Evolutionary conservation across 208 protist genomes (phyloP).

Genomic region (Wallacemonas sp.): DNA sequence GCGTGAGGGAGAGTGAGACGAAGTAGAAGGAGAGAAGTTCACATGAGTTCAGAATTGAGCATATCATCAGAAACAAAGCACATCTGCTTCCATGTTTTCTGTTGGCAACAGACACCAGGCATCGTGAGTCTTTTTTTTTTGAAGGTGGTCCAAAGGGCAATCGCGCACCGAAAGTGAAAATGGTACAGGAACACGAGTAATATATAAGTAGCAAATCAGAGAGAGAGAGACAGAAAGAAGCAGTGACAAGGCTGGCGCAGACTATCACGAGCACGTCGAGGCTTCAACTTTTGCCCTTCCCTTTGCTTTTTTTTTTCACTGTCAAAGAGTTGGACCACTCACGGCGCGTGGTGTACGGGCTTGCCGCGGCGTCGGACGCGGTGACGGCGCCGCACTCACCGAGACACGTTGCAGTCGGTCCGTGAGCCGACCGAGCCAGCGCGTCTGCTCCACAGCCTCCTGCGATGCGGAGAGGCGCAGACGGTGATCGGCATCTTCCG

Average conservation of each 20-base stretch:
- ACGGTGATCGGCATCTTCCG: background rate
- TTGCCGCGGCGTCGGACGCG: background rate
- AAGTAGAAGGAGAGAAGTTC: too few species aligned
- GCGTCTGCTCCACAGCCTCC: background rate
- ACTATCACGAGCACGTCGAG: too few species aligned
- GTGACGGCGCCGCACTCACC: background rate
- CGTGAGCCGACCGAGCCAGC: background rate
- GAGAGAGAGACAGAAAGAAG: constrained; percentile 4
- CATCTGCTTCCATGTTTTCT: too few species aligned
- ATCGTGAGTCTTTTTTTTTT: too few species aligned
- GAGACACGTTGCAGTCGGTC: background rate
- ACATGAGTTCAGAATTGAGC: too few species aligned
- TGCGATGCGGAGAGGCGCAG: background rate
- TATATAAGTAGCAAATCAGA: constrained; percentile 5
- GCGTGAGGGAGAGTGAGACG: too few species aligned
- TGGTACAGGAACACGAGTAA: too few species aligned
- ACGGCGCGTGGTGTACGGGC: background rate
- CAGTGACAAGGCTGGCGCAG: background rate
- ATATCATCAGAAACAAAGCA: too few species aligned
- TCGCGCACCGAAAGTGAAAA: too few species aligned
- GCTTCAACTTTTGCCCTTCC: background rate
- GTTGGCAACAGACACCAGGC: too few species aligned
- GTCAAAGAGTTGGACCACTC: too few species aligned
- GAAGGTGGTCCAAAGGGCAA: too few species aligned
- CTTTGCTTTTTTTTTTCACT: background rate